Percentiles rank a stretch among this genome's conserved stretches.
These are phyloP conservation scores for Solanum ahanhuiri DNA, from an alignment of 257 asterid species.

Conservation along the genomic window DNA sequence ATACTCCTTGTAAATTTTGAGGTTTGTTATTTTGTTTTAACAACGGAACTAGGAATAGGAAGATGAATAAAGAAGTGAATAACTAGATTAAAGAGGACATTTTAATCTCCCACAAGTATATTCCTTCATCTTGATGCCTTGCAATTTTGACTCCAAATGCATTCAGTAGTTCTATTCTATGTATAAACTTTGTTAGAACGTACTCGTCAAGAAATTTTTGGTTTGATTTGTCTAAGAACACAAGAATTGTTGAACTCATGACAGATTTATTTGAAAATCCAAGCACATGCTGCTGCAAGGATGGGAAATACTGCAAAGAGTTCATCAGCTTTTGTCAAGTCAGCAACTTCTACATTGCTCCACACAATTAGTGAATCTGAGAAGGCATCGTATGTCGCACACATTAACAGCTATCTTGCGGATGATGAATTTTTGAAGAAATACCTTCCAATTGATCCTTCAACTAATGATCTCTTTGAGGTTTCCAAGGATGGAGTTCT, in stretches of 20 bases:
- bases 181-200: not conserved
- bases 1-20: not conserved
- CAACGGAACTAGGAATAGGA: not conserved
- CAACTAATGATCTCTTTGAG: slow-evolving; percentile 90
- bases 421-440: slow-evolving; percentile 72
- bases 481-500: slow-evolving; percentile 95
- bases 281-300: slow-evolving; percentile 64
- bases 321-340: slow-evolving; percentile 83
- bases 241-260: slow-evolving; percentile 12
- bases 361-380: slow-evolving; percentile 95
- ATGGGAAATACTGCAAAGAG: slow-evolving; percentile 73
- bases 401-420: slow-evolving; percentile 85
- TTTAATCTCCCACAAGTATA: not conserved
- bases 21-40: not conserved
- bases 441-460: slow-evolving; percentile 71
- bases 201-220: not conserved
- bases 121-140: not conserved
- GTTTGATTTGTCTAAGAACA: not conserved
- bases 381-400: slow-evolving; percentile 90
- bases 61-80: not conserved
- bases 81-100: not conserved
- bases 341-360: slow-evolving; percentile 92
- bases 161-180: not conserved
- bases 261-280: slow-evolving; percentile 83
- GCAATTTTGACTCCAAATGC: not conserved